A percentile compares a stretch with the other conserved stretches of the same genome.
phyloP scores from a whole-genome alignment of 805 yeast species.

The Saccharomycopsis lassenensis region DNA sequence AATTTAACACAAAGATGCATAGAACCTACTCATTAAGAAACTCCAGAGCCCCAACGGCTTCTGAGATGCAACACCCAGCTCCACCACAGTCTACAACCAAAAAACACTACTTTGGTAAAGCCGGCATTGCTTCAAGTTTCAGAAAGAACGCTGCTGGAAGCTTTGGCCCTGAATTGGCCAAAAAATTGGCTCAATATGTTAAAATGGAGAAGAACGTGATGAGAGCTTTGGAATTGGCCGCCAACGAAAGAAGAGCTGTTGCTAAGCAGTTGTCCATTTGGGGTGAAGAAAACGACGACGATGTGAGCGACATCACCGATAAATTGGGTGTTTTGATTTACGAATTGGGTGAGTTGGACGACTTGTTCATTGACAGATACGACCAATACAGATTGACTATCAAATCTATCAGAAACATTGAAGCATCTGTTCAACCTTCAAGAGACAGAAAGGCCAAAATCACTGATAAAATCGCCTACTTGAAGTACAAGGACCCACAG shows the following conservation, averaged over 20 bases:
- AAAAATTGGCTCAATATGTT: slow-evolving; percentile 82
- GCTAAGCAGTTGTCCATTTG: slow-evolving; percentile 94
- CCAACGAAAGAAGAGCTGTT: slow-evolving; percentile 89
- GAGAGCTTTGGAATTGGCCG: slow-evolving; percentile 87
- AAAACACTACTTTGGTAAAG: slow-evolving; percentile 50
- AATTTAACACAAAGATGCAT: slow-evolving; percentile 39
- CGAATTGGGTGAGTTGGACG: slow-evolving; percentile 97
- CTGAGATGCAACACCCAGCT: slow-evolving; percentile 70
- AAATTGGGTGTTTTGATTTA: slow-evolving; percentile 91
- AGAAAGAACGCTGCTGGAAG: slow-evolving; percentile 84
- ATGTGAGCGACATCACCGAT: slow-evolving; percentile 93
- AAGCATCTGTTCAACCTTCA: slow-evolving; percentile 95
- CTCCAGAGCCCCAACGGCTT: slow-evolving; percentile 71
- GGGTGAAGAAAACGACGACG: slow-evolving; percentile 98
- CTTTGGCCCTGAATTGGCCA: slow-evolving; percentile 88
- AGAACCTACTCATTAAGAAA: slow-evolving; percentile 77
- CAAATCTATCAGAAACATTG: slow-evolving; percentile 91
- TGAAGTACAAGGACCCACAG: slow-evolving; percentile 97
- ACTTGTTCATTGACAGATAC: slow-evolving; percentile 95
- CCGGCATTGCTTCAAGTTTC: slow-evolving; percentile 51
- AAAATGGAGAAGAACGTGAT: slow-evolving; percentile 94
- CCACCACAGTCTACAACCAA: slow-evolving; percentile 71
- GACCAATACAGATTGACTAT: slow-evolving; percentile 95
- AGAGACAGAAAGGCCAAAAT: slow-evolving; percentile 97
- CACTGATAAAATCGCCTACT: slow-evolving; percentile 94